phyloP scores from a whole-genome alignment of 768 basidiomycete genomes.

The Tulasnella sp. region DNA sequence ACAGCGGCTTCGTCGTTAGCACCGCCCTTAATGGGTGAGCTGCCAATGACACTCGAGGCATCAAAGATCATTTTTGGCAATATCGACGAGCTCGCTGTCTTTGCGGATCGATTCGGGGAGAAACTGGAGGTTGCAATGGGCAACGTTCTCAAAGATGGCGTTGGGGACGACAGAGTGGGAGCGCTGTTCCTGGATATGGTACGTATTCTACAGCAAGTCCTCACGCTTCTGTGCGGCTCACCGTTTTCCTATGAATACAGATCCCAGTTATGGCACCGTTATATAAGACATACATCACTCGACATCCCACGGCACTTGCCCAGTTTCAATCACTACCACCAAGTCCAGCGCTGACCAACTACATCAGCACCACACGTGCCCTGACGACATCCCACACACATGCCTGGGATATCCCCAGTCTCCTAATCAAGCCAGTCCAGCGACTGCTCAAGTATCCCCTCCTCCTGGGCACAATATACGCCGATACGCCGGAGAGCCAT shows the following conservation, averaged over 20 bases:
- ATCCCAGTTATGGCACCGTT: slow-evolving; percentile 58
- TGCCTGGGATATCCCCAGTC: slow-evolving; percentile 85
- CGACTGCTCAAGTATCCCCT: slow-evolving; percentile 90
- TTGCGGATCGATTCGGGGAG: slow-evolving; percentile 57
- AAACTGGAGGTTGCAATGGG: slow-evolving; percentile 59
- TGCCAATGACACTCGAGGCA: slow-evolving; percentile 66
- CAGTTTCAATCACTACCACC: slow-evolving; percentile 42
- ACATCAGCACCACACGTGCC: slow-evolving; percentile 54
- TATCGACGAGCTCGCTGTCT: slow-evolving; percentile 59
- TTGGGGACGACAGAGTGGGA: slow-evolving; percentile 61
- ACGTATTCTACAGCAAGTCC: slow-evolving; percentile 25
- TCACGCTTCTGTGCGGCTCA: slow-evolving; percentile 2
- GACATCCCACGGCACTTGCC: slow-evolving; percentile 61
- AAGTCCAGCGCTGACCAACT: slow-evolving; percentile 45
- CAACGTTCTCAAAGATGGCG: slow-evolving; percentile 47
- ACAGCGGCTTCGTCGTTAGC: slow-evolving; percentile 24
- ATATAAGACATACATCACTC: slow-evolving; percentile 73
- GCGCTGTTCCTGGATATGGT: slow-evolving; percentile 59
- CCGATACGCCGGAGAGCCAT: slow-evolving; percentile 53
- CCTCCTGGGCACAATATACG: slow-evolving; percentile 64
- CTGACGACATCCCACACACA: slow-evolving; percentile 65
- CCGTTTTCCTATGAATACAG: slow-evolving; percentile 30
- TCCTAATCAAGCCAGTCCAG: slow-evolving; percentile 97
- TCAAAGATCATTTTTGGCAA: slow-evolving; percentile 66
- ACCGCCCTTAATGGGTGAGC: slow-evolving; percentile 38